These are phyloP conservation scores for Cutaneotrichosporon sp. DNA, from an alignment of 1,284 basidiomycete species.

Conservation along the genomic window DNA sequence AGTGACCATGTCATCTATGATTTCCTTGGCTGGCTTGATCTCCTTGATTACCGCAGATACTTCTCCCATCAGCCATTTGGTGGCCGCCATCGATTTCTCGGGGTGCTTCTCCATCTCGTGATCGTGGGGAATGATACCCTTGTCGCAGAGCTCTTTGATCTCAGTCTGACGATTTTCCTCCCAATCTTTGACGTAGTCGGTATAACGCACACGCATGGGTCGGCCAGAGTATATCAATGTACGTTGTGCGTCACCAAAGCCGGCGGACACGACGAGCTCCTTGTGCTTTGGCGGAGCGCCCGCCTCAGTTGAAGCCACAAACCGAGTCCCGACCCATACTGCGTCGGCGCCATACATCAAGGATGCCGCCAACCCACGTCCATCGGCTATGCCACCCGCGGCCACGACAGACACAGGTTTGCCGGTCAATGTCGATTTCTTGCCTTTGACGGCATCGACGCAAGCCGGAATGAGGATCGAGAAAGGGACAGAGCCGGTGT, in stretches of 20 bases:
- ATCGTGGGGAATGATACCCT: conserved; percentile 68
- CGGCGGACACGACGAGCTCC: conserved; percentile 52
- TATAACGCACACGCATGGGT: conserved; percentile 73
- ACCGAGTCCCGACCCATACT: conserved; percentile 85
- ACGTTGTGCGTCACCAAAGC: conserved; percentile 54
- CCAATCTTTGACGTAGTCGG: conserved; percentile 74
- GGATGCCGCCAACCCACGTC: conserved; percentile 74
- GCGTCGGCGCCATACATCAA: conserved; percentile 76
- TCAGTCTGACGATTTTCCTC: conserved; percentile 33
- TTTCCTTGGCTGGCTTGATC: conserved; percentile 68
- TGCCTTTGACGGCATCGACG: conserved; percentile 70
- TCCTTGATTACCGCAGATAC: conserved; percentile 72
- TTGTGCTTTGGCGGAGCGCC: conserved; percentile 77
- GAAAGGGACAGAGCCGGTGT: conserved; percentile 44
- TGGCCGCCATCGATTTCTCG: conserved; percentile 63
- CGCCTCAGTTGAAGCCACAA: conserved; percentile 65
- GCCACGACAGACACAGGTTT: conserved; percentile 73
- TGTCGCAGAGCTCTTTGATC: conserved; percentile 61
- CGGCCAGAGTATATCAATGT: conserved; percentile 84
- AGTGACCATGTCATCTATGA: conserved; percentile 66
- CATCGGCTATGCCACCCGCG: conserved; percentile 80
- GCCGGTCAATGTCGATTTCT: conserved; percentile 63
- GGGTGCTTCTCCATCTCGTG: conserved; percentile 70
- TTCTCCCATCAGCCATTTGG: conserved; percentile 66
- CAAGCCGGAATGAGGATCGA: conserved; percentile 57